Base-by-base conservation (phyloP, 2,329 filamentous ascomycete species). In the Talaromyces sp. region DNA sequence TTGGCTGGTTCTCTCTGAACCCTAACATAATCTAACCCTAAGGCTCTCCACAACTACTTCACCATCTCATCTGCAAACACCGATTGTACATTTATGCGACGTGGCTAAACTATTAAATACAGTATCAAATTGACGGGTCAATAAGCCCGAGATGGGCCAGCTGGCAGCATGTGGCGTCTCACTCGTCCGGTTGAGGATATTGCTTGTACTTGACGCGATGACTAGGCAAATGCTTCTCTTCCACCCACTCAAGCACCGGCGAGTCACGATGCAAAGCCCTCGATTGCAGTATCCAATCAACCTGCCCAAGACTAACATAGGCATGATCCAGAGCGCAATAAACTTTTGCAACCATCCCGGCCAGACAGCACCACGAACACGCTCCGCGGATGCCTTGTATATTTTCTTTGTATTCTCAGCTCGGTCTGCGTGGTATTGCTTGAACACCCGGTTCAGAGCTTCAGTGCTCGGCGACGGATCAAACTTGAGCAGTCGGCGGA, bases 131-230 rank as follows among this genome's bases (percentile, higher is more conserved):
- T 10, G 31, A 53, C n/a, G 6, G 15, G 13, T 4, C 13, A 51
- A 10, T 27, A 10, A 15, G 5, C 10, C 13, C 17, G 47, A 8
- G 5, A 10, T 51, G 5, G 5, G 25, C 2, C n/a, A n/a, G n/a
- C n/a, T n/a, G n/a, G n/a, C n/a, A n/a, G n/a, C n/a, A n/a, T n/a
- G n/a, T 25, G 49, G 17, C 1, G n/a, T 29, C 25, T 60, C n/a
- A 60, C 29, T 60, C 22, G 19, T 45, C 58, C 17, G 40, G 13
- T 5, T 31, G 58, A 60, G 58, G 58, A 31, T 60, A 47, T n/a
- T 60, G 38, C 27, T 47, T 47, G 34, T 45, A 60, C 38, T 60
- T 47, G 36, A 60, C 19, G 38, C 40, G 36, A 60, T 60, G 58
- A 47, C 1, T 15, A 15, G 58, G 58, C 29, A 60, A 60, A 60